phyloP scores from a whole-genome alignment of 768 basidiomycete genomes.

The Tricholoma flavovirens region DNA sequence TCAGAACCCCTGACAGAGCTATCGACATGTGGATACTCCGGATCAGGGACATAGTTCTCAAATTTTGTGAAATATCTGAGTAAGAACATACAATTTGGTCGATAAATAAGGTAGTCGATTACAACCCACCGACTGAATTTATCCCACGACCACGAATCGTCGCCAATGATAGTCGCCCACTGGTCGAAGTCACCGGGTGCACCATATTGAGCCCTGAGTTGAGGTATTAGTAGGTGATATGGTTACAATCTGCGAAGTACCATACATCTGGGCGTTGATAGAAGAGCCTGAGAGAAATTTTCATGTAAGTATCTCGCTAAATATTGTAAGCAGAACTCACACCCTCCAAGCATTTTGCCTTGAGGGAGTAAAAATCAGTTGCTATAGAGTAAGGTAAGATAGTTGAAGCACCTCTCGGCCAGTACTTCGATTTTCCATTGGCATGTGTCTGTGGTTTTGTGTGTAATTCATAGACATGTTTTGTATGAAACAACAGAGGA shows the following conservation, averaged over 20 bases:
- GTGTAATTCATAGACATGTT: neutral
- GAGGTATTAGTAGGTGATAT: neutral
- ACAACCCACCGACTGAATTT: neutral
- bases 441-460: neutral
- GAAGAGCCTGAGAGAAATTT: neutral
- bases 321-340: neutral
- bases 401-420: neutral
- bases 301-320: neutral
- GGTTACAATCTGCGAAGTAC: neutral
- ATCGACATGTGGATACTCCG: neutral
- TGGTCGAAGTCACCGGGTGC: neutral
- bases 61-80: neutral
- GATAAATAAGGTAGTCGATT: neutral
- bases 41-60: neutral
- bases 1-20: neutral
- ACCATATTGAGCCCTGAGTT: neutral
- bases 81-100: neutral
- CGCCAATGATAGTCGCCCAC: neutral
- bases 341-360: neutral
- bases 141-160: neutral
- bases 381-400: neutral
- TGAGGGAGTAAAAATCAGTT: neutral
- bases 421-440: neutral
- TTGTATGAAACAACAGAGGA: neutral
- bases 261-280: neutral